Evolutionary conservation across 1,284 basidiomycete genomes (phyloP), one percentile per base, ranked within the genome.

Genomic region (Rhodotorula sp.): DNA sequence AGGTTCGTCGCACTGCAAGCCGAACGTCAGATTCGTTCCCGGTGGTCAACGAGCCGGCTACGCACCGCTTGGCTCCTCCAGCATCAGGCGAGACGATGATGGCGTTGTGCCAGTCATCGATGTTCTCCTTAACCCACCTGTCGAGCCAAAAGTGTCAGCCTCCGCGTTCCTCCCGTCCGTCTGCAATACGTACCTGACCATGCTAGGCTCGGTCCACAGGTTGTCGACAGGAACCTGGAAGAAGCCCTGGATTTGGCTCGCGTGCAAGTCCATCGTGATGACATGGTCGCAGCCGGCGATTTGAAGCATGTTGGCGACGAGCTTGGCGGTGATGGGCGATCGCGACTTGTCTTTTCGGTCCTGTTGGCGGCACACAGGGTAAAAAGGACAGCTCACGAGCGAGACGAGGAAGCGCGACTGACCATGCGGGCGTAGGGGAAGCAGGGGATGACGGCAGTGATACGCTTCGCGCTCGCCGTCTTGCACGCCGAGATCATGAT

Each of bases 171-270:
- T 24, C 2, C 11, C 36, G 36, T 3, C 15, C 5, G 6, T 1
- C 36, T 1, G 24, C 30, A 11, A 10, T 6, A 48, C 73, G 57
- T 68, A 78, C 66, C 74, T 60, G 30, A 77, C 68, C 76, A 79
- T 79, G 46, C 77, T 76, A 22, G 77, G 78, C 72, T 79, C 78
- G 24, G 74, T 78, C 74, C 89, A 96, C 64, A 96, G 84, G 81
- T 99, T 99, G 84, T 99, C 95, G 66, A 97, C 94, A 24, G 95
- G 96, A 76, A 99, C 94, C 81, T 99, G 94, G 80, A 99, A 99
- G 84, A 99, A 99, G 19, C 95, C 95, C 81, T 99, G 95, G 74
- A 99, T 98, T 84, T 99, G 95, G 76, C 90, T 93, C 19, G 95
- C 96, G 80, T 99, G 95, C 52, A 99, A 84, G 80, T 99, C 95